Conservation (phyloP, 2,329 filamentous ascomycete species). For the Thelonectria discophora region DNA sequence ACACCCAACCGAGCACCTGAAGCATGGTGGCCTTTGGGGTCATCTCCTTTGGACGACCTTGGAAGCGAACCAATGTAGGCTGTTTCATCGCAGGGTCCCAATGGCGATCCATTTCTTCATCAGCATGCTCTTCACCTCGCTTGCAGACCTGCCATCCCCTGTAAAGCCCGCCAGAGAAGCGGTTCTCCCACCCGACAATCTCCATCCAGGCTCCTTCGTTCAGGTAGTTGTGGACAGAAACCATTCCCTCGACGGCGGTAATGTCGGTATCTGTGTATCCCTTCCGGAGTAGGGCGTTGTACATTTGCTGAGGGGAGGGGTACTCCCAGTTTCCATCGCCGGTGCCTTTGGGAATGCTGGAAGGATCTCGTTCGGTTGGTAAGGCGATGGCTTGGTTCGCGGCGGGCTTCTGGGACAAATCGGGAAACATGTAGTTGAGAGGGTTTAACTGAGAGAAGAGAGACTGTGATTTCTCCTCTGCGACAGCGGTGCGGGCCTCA, state of each 20-base stretch:
- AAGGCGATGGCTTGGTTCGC: slow-evolving; percentile 77
- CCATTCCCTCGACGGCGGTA: slow-evolving; percentile 95
- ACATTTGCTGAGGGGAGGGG: slow-evolving; percentile 98
- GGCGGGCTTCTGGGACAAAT: slow-evolving; percentile 82
- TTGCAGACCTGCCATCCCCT: slow-evolving; percentile 78
- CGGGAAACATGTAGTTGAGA: slow-evolving; percentile 95
- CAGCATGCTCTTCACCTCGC: slow-evolving; percentile 73
- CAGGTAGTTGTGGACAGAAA: slow-evolving; percentile 95
- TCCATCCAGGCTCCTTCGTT: slow-evolving; percentile 98
- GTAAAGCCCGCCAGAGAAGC: slow-evolving; percentile 78
- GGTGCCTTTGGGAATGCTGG: slow-evolving; percentile 89
- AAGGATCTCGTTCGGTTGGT: slow-evolving; percentile 82
- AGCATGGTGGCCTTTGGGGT: slow-evolving; percentile 92
- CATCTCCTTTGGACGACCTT: slow-evolving; percentile 86
- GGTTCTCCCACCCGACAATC: slow-evolving; percentile 91
- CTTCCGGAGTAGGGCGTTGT: slow-evolving; percentile 96
- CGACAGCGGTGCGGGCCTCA: slow-evolving; percentile 37
- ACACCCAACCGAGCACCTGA: slow-evolving; percentile 80
- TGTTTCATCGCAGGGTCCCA: slow-evolving; percentile 63
- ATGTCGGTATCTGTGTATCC: slow-evolving; percentile 94
- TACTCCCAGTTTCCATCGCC: slow-evolving; percentile 92
- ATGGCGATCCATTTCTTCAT: slow-evolving; percentile 57
- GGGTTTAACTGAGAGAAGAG: slow-evolving; percentile 67
- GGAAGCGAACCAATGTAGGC: slow-evolving; percentile 85
- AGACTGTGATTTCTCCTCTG: slow-evolving; percentile 52